phyloP scores from a whole-genome alignment of 129 eudicot species.

The Tagetes patula region DNA sequence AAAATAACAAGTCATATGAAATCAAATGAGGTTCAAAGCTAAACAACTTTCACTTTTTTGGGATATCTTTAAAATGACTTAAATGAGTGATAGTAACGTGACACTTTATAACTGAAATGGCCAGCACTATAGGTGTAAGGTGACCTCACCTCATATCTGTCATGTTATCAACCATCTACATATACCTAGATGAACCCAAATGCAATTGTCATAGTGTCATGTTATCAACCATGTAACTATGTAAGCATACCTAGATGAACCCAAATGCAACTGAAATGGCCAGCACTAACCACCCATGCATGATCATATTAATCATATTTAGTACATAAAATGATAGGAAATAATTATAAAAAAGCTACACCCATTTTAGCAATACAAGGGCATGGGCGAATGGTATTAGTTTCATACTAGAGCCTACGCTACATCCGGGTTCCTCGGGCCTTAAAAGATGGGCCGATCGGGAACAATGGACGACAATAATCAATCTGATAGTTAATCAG shows the following conservation, averaged over 20 bases:
- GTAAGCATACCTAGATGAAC: too few relatives aligned
- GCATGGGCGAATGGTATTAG: conserved; percentile 9
- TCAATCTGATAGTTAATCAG: conserved; percentile 20
- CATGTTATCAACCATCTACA: not conserved
- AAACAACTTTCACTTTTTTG: not conserved
- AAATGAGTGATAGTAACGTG: not conserved
- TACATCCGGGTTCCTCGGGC: conserved; percentile 24
- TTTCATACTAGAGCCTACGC: conserved; percentile 28
- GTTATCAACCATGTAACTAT: too few relatives aligned
- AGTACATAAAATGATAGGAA: conserved; percentile 25
- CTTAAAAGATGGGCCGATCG: conserved; percentile 31
- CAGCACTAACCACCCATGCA: not conserved
- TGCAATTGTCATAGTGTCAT: not conserved
- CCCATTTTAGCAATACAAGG: conserved; percentile 33
- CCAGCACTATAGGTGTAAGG: not conserved
- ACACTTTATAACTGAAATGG: not conserved
- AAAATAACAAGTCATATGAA: not conserved
- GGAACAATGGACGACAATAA: conserved; percentile 23
- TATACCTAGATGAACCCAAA: not conserved
- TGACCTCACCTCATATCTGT: conserved; percentile 4
- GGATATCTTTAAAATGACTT: not conserved
- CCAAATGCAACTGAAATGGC: too few relatives aligned
- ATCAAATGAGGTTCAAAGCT: not conserved
- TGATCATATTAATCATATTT: conserved; percentile 17
- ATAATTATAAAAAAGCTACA: not conserved